Percentiles rank a stretch among this genome's conserved stretches.
These are phyloP conservation scores for Petunia secreta DNA, from an alignment of 257 asterid species.

Conservation along the genomic window DNA sequence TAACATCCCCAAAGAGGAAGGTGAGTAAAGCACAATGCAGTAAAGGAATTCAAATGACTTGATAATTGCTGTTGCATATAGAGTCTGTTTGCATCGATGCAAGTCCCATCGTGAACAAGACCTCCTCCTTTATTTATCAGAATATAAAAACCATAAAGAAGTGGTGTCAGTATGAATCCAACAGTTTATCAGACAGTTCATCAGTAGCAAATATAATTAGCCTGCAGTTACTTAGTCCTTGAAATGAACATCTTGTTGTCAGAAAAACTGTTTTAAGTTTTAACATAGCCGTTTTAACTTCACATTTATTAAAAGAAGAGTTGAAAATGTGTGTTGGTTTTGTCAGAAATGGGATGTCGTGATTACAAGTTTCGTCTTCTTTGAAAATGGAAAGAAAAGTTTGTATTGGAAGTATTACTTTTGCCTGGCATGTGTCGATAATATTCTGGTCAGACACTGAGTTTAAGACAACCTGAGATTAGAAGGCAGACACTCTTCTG, in stretches of 20 bases:
- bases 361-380: not conserved
- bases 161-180: not conserved
- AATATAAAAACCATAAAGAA: not conserved
- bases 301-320: not conserved
- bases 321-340: not conserved
- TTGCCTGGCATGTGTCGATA: not conserved
- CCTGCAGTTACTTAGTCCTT: not conserved
- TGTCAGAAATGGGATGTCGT: not conserved
- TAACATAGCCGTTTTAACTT: not conserved
- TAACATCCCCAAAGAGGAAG: slow-evolving; percentile 79
- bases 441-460: not conserved
- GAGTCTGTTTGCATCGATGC: not conserved
- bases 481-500: not conserved
- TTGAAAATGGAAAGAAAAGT: not conserved
- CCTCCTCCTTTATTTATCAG: not conserved
- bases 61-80: not conserved
- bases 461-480: not conserved
- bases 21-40: slow-evolving; percentile 33
- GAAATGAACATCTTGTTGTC: not conserved
- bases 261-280: slow-evolving; percentile 1
- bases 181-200: not conserved
- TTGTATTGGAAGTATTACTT: not conserved
- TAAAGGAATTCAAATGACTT: not conserved
- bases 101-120: not conserved
- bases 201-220: not conserved